Percentiles rank a stretch among this genome's conserved stretches.
Conservation (phyloP, 1,139 yeast genomes). For the Geotrichum candidum region DNA sequence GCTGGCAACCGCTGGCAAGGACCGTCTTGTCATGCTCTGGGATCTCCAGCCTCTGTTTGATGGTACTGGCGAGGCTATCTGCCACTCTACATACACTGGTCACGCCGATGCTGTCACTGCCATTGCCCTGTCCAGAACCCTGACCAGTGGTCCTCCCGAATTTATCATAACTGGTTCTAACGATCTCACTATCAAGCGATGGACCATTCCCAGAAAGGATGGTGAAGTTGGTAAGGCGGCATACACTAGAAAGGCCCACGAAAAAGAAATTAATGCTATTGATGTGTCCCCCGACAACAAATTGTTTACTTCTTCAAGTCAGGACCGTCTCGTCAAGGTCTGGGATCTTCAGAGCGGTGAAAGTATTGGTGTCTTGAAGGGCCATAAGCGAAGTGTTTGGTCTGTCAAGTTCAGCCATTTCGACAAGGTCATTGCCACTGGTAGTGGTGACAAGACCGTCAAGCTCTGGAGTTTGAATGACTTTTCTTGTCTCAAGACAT, state of each 20-base stretch:
- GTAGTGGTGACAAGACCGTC: conserved; percentile 85
- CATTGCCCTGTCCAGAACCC: conserved; percentile 60
- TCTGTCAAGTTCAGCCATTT: conserved; percentile 74
- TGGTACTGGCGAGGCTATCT: conserved; percentile 20
- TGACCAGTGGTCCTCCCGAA: conserved; percentile 48
- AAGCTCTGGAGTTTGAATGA: conserved; percentile 83
- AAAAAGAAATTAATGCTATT: conserved; percentile 85
- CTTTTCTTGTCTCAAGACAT: conserved; percentile 68
- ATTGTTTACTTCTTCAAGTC: conserved; percentile 89
- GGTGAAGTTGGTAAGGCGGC: conserved; percentile 47
- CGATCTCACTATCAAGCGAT: conserved; percentile 84
- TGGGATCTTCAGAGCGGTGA: conserved; percentile 86
- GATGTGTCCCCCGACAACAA: conserved; percentile 88
- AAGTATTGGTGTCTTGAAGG: conserved; percentile 72
- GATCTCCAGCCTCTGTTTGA: conserved; percentile 37
- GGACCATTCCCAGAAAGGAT: conserved; percentile 49
- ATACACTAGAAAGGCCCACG: conserved; percentile 93
- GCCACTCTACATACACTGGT: conserved; percentile 65
- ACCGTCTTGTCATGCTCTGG: conserved; percentile 82
- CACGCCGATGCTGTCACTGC: conserved; percentile 88
- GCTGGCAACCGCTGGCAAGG: conserved; percentile 94
- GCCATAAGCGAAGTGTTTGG: conserved; percentile 95
- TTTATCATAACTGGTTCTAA: conserved; percentile 80
- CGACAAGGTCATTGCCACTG: conserved; percentile 68
- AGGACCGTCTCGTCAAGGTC: conserved; percentile 82